Evolutionary conservation across 805 yeast species (phyloP).

Genomic region (Candida argentea): DNA sequence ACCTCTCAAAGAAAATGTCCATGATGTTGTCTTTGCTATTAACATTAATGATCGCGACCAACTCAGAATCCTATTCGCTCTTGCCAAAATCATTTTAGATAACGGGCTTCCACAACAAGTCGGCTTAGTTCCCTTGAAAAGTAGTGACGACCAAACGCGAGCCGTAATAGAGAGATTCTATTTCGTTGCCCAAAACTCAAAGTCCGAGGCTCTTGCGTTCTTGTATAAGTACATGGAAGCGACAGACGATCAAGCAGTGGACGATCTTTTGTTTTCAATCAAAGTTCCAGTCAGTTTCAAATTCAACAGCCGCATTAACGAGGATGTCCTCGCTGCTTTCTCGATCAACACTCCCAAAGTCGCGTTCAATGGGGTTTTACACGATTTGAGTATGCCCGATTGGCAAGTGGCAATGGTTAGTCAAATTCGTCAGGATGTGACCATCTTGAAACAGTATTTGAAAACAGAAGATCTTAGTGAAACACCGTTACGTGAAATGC

Average conservation of each 20-base stretch:
- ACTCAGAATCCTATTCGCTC: conserved; percentile 37
- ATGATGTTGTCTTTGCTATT: conserved; percentile 61
- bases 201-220: conserved; percentile 28
- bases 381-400: conserved; percentile 34
- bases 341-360: conserved; percentile 41
- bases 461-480: conserved; percentile 14
- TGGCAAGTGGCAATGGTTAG: conserved; percentile 48
- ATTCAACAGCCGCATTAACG: conserved; percentile 10
- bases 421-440: conserved; percentile 47
- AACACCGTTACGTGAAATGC: conserved; percentile 22
- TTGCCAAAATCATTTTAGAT: conserved; percentile 39
- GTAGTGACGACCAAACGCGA: conserved; percentile 17
- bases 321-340: conserved; percentile 14
- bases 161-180: conserved; percentile 23
- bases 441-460: conserved; percentile 17
- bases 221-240: conserved; percentile 27
- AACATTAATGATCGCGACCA: conserved; percentile 48
- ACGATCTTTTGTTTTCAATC: conserved; percentile 12
- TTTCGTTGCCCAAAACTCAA: conserved; percentile 20
- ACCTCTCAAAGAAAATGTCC: conserved; percentile 59
- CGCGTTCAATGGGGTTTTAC: conserved; percentile 65
- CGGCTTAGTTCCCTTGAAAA: conserved; percentile 65
- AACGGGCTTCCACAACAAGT: conserved; percentile 66
- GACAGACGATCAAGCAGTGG: conserved; percentile 14
- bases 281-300: conserved; percentile 9